These are phyloP conservation scores for Lunasporangiospora selenospora DNA, from an alignment of 192 early-diverging fungal species.

Conservation along the genomic window DNA sequence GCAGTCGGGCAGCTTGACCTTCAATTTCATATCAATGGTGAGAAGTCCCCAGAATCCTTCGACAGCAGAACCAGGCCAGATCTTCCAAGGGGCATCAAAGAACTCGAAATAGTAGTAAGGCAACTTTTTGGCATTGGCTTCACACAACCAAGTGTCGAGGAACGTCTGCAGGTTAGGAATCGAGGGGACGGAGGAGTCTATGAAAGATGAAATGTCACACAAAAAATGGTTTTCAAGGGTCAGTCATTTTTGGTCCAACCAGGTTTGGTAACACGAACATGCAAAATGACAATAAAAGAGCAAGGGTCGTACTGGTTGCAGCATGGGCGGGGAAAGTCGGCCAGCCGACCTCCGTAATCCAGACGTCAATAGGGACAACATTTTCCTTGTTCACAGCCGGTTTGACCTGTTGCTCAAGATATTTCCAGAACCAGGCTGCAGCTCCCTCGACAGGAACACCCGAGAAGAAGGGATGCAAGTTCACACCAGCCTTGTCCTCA, in stretches of 20 bases:
- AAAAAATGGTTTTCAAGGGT: neutral
- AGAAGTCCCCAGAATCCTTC: constrained; percentile 51
- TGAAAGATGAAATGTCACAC: neutral
- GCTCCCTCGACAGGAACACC: constrained; percentile 33
- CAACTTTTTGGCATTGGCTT: constrained; percentile 40
- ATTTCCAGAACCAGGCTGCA: constrained; percentile 51
- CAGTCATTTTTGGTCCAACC: no score
- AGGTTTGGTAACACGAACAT: no score
- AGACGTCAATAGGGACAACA: constrained; percentile 9
- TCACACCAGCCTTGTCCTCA: constrained; percentile 42
- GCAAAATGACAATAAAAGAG: constrained; percentile 4
- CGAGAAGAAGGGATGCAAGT: constrained; percentile 56
- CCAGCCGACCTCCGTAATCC: constrained; percentile 55
- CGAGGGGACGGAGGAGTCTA: constrained; percentile 47
- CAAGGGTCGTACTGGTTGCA: constrained; percentile 11
- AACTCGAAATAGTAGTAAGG: constrained; percentile 56
- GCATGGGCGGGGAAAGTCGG: constrained; percentile 40
- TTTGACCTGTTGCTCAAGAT: constrained; percentile 24
- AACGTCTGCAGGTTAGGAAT: constrained; percentile 48
- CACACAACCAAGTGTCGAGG: constrained; percentile 51
- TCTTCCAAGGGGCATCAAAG: constrained; percentile 58
- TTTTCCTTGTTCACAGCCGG: constrained; percentile 12
- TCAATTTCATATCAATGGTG: constrained; percentile 45
- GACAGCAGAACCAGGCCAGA: constrained; percentile 43
- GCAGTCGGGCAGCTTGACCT: constrained; percentile 50